Percentiles rank a stretch among this genome's conserved stretches.
Evolutionary conservation across 108 stramenopile species (phyloP).

Genomic region (Cyclotella distinguenda): DNA sequence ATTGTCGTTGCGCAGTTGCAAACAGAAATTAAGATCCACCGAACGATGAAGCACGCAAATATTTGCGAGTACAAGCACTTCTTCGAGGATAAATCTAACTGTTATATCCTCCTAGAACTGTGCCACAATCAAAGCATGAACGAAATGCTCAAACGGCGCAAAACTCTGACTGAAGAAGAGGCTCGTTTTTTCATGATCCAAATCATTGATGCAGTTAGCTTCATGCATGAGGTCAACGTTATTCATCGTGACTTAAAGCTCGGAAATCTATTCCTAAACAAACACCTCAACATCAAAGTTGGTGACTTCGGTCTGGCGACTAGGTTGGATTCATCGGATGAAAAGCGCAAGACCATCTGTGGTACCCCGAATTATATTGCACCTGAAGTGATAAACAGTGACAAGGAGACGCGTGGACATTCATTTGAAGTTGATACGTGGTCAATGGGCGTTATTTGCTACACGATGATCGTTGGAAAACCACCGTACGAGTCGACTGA

Average conservation of each 20-base stretch:
- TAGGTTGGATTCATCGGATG: slow-evolving; percentile 75
- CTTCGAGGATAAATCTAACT: slow-evolving; percentile 95
- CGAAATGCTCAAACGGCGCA: slow-evolving; percentile 92
- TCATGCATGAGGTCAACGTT: slow-evolving; percentile 90
- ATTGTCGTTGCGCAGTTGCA: slow-evolving; percentile 70
- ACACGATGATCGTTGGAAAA: slow-evolving; percentile 94
- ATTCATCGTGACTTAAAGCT: slow-evolving; percentile 99
- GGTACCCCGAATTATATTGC: slow-evolving; percentile 99
- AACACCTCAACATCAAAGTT: slow-evolving; percentile 72
- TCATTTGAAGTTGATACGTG: slow-evolving; percentile 97
- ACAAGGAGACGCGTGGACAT: slow-evolving; percentile 86
- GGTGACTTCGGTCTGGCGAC: slow-evolving; percentile 99
- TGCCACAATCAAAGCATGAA: slow-evolving; percentile 96
- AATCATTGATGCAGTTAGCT: slow-evolving; percentile 84
- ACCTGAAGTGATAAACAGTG: slow-evolving; percentile 95
- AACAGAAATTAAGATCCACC: slow-evolving; percentile 98
- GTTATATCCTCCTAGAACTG: slow-evolving; percentile 97
- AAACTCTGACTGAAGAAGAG: slow-evolving; percentile 88
- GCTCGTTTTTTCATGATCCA: slow-evolving; percentile 78
- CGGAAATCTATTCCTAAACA: slow-evolving; percentile 95
- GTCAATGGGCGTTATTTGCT: slow-evolving; percentile 97
- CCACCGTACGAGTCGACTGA: slow-evolving; percentile 98
- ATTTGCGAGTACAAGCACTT: slow-evolving; percentile 97
- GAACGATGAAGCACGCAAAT: slow-evolving; percentile 87
- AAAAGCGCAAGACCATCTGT: slow-evolving; percentile 95